Evolutionary conservation across 2,329 filamentous ascomycete species (phyloP).

Genomic region (Fusarium sp.): DNA sequence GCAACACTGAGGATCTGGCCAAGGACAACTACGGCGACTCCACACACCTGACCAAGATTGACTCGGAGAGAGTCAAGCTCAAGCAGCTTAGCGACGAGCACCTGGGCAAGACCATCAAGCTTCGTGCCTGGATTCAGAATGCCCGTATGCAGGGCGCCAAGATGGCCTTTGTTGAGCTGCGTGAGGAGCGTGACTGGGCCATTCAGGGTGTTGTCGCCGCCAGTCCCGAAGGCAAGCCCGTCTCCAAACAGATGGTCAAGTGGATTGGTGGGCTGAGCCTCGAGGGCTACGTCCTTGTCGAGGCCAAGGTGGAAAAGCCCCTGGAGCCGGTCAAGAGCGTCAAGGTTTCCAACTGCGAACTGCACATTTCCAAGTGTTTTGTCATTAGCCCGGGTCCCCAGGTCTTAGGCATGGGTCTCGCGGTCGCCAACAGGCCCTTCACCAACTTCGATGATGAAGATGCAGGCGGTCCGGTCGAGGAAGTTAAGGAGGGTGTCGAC

Average conservation of each 20-base stretch:
- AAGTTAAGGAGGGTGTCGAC: constrained; percentile 62
- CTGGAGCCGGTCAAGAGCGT: constrained; percentile 91
- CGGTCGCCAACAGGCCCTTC: constrained; percentile 68
- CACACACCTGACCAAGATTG: constrained; percentile 70
- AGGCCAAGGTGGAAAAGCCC: constrained; percentile 85
- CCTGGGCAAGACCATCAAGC: constrained; percentile 79
- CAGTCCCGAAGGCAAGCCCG: constrained; percentile 74
- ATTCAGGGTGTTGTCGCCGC: constrained; percentile 86
- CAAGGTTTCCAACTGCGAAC: constrained; percentile 83
- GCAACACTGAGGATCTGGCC: constrained; percentile 77
- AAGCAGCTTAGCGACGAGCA: constrained; percentile 75
- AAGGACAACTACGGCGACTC: constrained; percentile 86
- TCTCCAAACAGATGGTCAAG: constrained; percentile 94
- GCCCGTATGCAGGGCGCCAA: constrained; percentile 90
- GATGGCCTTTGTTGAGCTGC: constrained; percentile 90
- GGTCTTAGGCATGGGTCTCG: constrained; percentile 72
- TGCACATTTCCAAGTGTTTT: constrained; percentile 91
- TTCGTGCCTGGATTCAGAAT: constrained; percentile 90
- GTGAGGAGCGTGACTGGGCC: constrained; percentile 80
- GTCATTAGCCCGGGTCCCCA: constrained; percentile 77
- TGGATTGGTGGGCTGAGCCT: constrained; percentile 82
- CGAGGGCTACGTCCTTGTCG: constrained; percentile 87
- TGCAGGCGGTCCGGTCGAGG: constrained; percentile 57
- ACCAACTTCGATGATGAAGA: constrained; percentile 74
- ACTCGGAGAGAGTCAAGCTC: constrained; percentile 73